Evolutionary conservation across 352 stramenopile genomes (phyloP), one percentile per base, ranked within the genome.

Genomic region (Pythium brassicae): DNA sequence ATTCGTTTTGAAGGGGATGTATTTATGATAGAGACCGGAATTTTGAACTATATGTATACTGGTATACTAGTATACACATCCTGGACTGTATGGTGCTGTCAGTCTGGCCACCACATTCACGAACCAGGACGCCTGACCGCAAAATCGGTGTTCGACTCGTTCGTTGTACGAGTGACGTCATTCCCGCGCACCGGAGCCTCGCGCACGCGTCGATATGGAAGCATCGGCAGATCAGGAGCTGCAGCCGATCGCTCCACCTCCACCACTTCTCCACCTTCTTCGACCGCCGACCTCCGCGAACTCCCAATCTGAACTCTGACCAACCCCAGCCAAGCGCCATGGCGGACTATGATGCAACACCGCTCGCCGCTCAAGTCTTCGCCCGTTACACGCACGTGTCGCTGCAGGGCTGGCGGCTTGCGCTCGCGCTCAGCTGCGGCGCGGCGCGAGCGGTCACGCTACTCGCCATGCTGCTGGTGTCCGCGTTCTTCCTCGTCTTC

Each of bases 41-140:
- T n/a, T n/a, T n/a, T n/a, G n/a, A n/a, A n/a, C n/a, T n/a, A n/a
- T n/a, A n/a, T n/a, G n/a, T n/a, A n/a, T n/a, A n/a, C n/a, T n/a
- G n/a, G n/a, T n/a, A n/a, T n/a, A n/a, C n/a, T n/a, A n/a, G n/a
- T n/a, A n/a, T n/a, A n/a, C n/a, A n/a, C n/a, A n/a, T n/a, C n/a
- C n/a, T n/a, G n/a, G n/a, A n/a, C n/a, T n/a, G n/a, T n/a, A n/a
- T 4, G 78, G 74, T 17, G 76, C 78, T 15, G 50, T 55, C 9
- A 49, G 50, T 26, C 80, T 73, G 19, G 85, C 45, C 4, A 50
- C 63, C 45, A 88, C 47, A 27, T 77, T 86, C 17, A 77, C 80
- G 57, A 82, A 90, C n/a, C n/a, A n/a, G n/a, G n/a, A n/a, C n/a
- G n/a, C 26, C 65, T 71, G 34, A 40, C 67, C 1, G 63, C 39